Evolutionary conservation across 352 stramenopile species (phyloP), one percentile per base, ranked within the genome.

Genomic region (Phytophthora ramorum): DNA sequence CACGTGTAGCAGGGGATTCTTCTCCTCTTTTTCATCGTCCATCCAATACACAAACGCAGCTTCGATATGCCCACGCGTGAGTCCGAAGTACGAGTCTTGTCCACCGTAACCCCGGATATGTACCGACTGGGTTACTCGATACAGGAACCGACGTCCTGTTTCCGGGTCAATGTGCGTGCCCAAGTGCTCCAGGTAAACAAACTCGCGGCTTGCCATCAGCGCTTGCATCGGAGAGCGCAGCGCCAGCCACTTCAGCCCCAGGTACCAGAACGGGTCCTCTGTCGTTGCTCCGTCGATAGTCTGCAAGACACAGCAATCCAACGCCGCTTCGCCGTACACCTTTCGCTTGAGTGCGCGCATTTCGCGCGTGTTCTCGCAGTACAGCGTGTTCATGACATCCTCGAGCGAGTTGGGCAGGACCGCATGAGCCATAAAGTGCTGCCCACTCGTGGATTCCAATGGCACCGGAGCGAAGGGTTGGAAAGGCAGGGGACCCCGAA

Each of bases 201-300:
- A 90, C 58, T 93, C 85, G 7, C 85, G 80, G 63, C 76, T 82
- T 32, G 80, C 73, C 43, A 90, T 68, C 35, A 93, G 69, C 48
- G 73, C 73, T 34, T 84, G 78, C 34, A 89, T 73, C 4, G 85
- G 85, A 20, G 85, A 90, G 48, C 78, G 78, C 46, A 91, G 28
- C n/a, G 81, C 85, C 51, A 87, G 37, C 85, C 85, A 93, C 75
- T 91, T 90, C 43, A 93, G 71, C 3, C 85, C 81, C 19, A 93
- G 20, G 61, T 89, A 93, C 81, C 80, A 90, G 67, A 91, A 93
- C 47, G 85, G 85, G 30, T 93, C 85, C 5, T 84, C 71, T 2
- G 81, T 58, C 26, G 80, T 90, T 14, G 83, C 76, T 28, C 75
- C 69, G 62, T 93, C 85, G 3, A 93, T 73, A 40, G 78, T 88